Evolutionary conservation across 495 filamentous ascomycete species (phyloP).

Genomic region (Rhizodiscina lignyota): DNA sequence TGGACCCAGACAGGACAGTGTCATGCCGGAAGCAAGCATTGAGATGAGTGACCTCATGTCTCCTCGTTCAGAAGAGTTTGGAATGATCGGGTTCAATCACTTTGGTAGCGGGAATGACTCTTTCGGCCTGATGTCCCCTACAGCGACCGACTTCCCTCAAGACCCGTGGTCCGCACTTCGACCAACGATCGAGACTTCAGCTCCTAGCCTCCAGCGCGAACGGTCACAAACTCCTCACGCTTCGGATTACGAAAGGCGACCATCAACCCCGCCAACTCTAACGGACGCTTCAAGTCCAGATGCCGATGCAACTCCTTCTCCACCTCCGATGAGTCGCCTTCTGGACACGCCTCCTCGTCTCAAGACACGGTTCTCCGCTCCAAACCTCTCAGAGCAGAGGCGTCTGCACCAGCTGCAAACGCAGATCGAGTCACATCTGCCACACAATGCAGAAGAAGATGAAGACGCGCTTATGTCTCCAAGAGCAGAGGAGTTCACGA

Average conservation of each 20-base stretch:
- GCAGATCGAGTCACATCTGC: constrained; percentile 16
- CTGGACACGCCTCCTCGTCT: constrained; percentile 9
- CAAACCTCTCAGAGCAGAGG: constrained; percentile 17
- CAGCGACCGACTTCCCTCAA: constrained; percentile 8
- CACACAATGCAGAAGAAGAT: constrained; percentile 9
- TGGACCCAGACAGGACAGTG: too few species aligned
- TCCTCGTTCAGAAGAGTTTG: constrained; percentile 17
- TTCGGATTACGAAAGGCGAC: too few species aligned
- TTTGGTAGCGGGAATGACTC: constrained; percentile 10
- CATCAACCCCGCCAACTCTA: constrained; percentile 7
- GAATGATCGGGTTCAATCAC: constrained; percentile 14
- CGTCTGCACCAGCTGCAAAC: constrained; percentile 20
- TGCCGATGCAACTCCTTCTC: background rate
- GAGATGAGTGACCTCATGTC: too few species aligned
- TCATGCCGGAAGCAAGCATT: too few species aligned
- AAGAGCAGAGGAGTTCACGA: constrained; percentile 24
- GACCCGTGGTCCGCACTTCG: constrained; percentile 1
- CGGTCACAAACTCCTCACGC: too few species aligned
- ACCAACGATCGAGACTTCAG: too few species aligned
- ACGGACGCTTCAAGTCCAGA: constrained; percentile 2
- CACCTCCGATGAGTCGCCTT: constrained; percentile 4
- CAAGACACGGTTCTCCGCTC: constrained; percentile 19
- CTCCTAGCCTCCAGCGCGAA: constrained; percentile 1
- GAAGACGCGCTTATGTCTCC: constrained; percentile 23
- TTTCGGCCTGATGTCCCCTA: constrained; percentile 13